Base-by-base conservation (phyloP, 2,329 filamentous ascomycete species). In the Hortaea sp. region DNA sequence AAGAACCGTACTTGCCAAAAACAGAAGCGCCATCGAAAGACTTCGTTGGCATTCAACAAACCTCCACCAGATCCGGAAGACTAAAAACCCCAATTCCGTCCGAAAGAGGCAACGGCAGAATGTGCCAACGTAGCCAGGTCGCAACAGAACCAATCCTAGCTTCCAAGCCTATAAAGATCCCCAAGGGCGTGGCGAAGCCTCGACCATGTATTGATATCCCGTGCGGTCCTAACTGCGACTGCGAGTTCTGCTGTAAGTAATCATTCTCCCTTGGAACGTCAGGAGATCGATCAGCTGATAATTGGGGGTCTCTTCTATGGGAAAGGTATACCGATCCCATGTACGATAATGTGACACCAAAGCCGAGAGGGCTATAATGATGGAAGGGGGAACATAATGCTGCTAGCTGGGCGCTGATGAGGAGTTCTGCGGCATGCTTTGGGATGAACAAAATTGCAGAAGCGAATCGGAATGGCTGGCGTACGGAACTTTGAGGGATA, bases 201-300 rank as follows among this genome's bases (percentile, higher is more conserved):
- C 39, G 45, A n/a, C 54, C 53, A 7, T 56, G 37, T 39, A 56
- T 58, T 30, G 56, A 58, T 30, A 52, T 56, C 28, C 56, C 56
- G 1, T 58, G 56, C 31, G 54, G 54, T 27, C 54, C 53, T 5
- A 50, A 52, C 46, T 57, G 56, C 38, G 46, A 47, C 47, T 57
- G 55, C 48, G 49, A 51, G 31, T 43, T 55, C 38, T 59, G 56
- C 48, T 58, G 57, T 48, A 59, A 57, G 30, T 54, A 54, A 9
- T 58, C 55, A 47, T 53, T 53, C 6, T 43, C 57, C 28, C 55
- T 58, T 54, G 55, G 50, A 46, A 30, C 5, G 7, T 37, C 35
- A 37, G 10, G 5, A 32, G 39, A 29, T 31, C 41, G 34, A 12
- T 39, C 35, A 45, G 31, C 29, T 42, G 11, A 31, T 10, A 39